Conservation (phyloP, 192 early-diverging fungal species). For the Gryganskiella cystojenkinii region DNA sequence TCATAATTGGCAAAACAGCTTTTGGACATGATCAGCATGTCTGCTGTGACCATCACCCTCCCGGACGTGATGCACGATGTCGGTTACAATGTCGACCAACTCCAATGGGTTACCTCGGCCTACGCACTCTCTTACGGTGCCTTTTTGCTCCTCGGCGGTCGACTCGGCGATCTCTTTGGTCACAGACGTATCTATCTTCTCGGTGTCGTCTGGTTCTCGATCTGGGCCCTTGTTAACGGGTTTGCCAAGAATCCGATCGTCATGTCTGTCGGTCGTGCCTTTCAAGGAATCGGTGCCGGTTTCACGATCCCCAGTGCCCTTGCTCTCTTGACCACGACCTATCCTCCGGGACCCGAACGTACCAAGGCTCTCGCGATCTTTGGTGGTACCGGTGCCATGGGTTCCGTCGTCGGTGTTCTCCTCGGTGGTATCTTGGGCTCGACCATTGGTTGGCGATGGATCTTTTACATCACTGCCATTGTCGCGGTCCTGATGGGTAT, state of each 20-base stretch:
- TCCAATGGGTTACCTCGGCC: constrained; percentile 37
- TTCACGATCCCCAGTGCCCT: constrained; percentile 43
- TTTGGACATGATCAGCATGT: constrained; percentile 26
- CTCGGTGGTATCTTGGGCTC: constrained; percentile 31
- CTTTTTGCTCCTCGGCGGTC: constrained; percentile 27
- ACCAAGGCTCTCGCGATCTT: constrained; percentile 32
- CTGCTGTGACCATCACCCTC: constrained; percentile 25
- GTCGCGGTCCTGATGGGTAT: constrained; percentile 18
- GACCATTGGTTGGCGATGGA: constrained; percentile 47
- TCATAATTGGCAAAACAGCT: too few species aligned
- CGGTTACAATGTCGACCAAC: constrained; percentile 16
- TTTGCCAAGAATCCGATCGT: constrained; percentile 24
- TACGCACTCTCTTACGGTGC: constrained; percentile 36
- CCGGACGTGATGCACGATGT: constrained; percentile 18
- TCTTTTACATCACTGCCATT: constrained; percentile 44
- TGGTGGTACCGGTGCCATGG: constrained; percentile 26
- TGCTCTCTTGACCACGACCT: constrained; percentile 27
- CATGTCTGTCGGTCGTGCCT: constrained; percentile 37
- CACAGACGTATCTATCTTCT: constrained; percentile 24
- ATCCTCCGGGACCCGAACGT: constrained; percentile 12
- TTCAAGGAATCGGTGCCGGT: constrained; percentile 36
- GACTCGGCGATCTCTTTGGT: constrained; percentile 42
- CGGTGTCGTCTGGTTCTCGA: constrained; percentile 17
- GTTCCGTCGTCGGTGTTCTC: constrained; percentile 23
- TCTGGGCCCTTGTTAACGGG: constrained; percentile 29